A percentile compares a stretch with the other conserved stretches of the same genome.
Conservation (phyloP, 352 stramenopile genomes). For the Phytopythium cucurbitacearum region DNA sequence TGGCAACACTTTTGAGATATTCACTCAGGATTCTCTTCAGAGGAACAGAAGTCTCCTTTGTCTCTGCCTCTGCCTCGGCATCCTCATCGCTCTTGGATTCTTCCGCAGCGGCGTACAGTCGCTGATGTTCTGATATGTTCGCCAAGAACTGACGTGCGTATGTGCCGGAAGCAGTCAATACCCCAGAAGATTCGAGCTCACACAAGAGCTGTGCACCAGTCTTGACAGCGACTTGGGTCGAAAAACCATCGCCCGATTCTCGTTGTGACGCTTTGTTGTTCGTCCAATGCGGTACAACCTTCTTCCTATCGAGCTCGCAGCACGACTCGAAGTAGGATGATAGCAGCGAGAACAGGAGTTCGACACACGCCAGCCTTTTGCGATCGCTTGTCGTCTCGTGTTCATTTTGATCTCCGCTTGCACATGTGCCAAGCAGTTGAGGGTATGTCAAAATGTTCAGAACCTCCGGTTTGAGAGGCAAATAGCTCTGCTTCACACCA, state of each 20-base stretch:
- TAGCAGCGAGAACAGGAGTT: neutral
- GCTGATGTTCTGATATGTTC: neutral
- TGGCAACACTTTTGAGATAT: constrained; percentile 13
- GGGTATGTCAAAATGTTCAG: constrained; percentile 29
- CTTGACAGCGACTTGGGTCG: neutral
- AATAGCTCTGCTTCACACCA: constrained; percentile 23
- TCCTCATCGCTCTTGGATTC: neutral
- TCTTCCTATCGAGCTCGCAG: constrained; percentile 2
- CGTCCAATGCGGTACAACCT: neutral
- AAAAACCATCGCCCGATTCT: neutral
- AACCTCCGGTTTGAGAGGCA: constrained; percentile 23
- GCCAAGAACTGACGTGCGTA: constrained; percentile 3
- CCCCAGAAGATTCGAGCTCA: neutral
- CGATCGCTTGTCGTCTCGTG: constrained; percentile 1
- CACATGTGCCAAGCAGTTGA: constrained; percentile 1
- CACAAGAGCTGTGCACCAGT: neutral
- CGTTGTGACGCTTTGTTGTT: neutral
- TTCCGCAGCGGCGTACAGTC: neutral
- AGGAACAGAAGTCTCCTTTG: neutral
- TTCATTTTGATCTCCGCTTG: neutral
- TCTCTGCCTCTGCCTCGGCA: neutral
- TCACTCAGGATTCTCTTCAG: constrained; percentile 10
- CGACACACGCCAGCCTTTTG: constrained; percentile 2
- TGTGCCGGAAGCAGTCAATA: neutral
- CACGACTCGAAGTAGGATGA: neutral